Evolutionary conservation across 208 protist species (phyloP).

Genomic region (Kentomonas sorsogonicus): DNA sequence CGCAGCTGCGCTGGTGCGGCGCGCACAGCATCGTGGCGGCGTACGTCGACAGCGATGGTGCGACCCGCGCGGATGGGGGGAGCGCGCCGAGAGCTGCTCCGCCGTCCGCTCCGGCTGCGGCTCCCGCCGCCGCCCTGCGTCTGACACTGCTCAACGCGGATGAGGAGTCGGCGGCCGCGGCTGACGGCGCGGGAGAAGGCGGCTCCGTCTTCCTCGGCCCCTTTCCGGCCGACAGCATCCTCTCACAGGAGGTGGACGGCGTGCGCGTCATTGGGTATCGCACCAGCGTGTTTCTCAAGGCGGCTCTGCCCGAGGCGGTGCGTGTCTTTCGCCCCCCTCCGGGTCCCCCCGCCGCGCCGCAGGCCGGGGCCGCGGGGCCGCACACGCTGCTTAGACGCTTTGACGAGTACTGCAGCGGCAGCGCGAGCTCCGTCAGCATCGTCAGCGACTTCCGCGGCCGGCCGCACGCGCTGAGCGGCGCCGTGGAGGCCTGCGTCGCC

Average conservation of each 20-base stretch:
- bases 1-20: conserved; percentile 51
- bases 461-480: conserved; percentile 39
- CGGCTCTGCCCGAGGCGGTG: conserved; percentile 30
- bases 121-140: conserved; percentile 33
- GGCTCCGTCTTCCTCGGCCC: conserved; percentile 47
- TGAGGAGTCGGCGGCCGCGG: conserved; percentile 43
- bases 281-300: conserved; percentile 66
- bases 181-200: too few species aligned
- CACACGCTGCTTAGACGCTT: conserved; percentile 58
- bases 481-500: conserved; percentile 85
- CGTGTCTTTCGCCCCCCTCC: conserved; percentile 75
- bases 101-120: too few species aligned
- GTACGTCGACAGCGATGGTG: not conserved
- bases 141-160: conserved; percentile 39
- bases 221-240: conserved; percentile 37
- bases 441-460: conserved; percentile 59
- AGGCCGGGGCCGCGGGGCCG: too few species aligned
- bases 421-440: conserved; percentile 58
- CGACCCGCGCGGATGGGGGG: too few species aligned
- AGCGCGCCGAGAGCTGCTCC: too few species aligned
- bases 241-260: conserved; percentile 59
- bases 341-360: conserved; percentile 42
- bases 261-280: conserved; percentile 40
- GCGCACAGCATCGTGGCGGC: conserved; percentile 16
- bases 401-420: conserved; percentile 76